Base-by-base conservation (phyloP, 2,329 filamentous ascomycete genomes). In the Colletotrichum paranaense region DNA sequence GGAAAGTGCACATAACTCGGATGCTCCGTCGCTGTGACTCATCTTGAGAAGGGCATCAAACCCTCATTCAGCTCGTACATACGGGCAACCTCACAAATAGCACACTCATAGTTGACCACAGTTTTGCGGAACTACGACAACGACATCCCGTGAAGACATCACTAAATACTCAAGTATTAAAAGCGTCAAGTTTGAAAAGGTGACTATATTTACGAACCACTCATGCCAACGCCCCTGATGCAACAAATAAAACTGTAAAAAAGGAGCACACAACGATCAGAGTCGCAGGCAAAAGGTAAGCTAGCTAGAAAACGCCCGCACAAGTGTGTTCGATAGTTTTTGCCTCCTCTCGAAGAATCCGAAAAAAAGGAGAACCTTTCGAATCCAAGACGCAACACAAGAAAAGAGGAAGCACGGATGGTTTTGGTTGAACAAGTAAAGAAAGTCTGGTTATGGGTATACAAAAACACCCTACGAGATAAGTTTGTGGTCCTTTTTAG, bases 181-280 rank as follows among this genome's bases (percentile, higher is more conserved):
- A 38, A 24, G n/a, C 46, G 60, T 53, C 26, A 11, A 63, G 42
- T 63, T 53, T 6, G 6, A 49, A 58, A 63, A 72, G 38, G 57
- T 64, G 60, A 69, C 64, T 70, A 74, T 67, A 69, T 73, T 49
- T 68, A 65, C 46, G 53, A 65, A 57, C 55, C 42, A 46, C 62
- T 74, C 68, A 72, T 74, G 73, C 73, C 26, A 66, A 74, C 73
- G 73, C 73, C 73, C 70, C 65, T 56, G 26, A 73, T 74, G 73
- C 73, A 67, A 65, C 56, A 58, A 35, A 72, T 2, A 11, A 49
- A 16, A 59, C 32, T 22, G 57, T 8, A 60, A 14, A 9, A 56
- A 22, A 12, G 59, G 22, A 1, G 35, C 42, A 49, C 8, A n/a
- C 26, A 62, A 26, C 24, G 28, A n/a, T 49, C 22, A 26, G 22